Base-by-base conservation (phyloP, 2,329 filamentous ascomycete genomes). In the Colletotrichum endophyticum region DNA sequence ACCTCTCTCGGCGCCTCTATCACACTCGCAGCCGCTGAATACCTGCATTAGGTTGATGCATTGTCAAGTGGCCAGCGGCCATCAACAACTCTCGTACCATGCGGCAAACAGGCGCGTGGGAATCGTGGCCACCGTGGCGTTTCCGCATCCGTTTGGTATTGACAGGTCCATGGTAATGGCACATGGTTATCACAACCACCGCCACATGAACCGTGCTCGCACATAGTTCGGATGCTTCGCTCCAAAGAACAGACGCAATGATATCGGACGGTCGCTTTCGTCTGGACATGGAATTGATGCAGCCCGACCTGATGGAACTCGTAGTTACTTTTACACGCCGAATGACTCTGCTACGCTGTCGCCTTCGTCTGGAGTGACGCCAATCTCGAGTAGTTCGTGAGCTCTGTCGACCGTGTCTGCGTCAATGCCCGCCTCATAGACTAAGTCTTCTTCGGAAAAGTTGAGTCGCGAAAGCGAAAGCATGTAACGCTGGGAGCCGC, bases 401-500 rank as follows among this genome's bases (percentile, higher is more conserved):
- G 97, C 96, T 84, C 94, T 92, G 78, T 96, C 95, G 2, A 94
- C 91, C 1, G 95, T 95, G 78, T 95, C 95, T 32, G 94, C 91
- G 44, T 94, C 94, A 70, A 98, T 94, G 0, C 93, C 93, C 2
- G 89, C 88, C 84, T 98, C 96, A 32, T 98, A 89, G 13, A 97
- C 90, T 11, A 95, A 84, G 34, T 95, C 94, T 77, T 98, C 95
- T 66, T 93, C 92, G 8, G 92, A 93, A 83, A 98, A 98, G 0
- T 95, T 95, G n/a, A 99, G 86, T 57, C 96, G 87, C 0, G 95
- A 96, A 61, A 99, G 87, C 3, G 92, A 92, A 12, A 98, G 91
- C 2, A 98, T 87, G 81, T 98, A 96, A 69, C 96, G 95, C 81
- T 98, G 95, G 68, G 92, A 91, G 1, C 93, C 95, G 5, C 95